These are phyloP conservation scores for Grammothele lineata DNA, from an alignment of 768 basidiomycete species.

Conservation along the genomic window DNA sequence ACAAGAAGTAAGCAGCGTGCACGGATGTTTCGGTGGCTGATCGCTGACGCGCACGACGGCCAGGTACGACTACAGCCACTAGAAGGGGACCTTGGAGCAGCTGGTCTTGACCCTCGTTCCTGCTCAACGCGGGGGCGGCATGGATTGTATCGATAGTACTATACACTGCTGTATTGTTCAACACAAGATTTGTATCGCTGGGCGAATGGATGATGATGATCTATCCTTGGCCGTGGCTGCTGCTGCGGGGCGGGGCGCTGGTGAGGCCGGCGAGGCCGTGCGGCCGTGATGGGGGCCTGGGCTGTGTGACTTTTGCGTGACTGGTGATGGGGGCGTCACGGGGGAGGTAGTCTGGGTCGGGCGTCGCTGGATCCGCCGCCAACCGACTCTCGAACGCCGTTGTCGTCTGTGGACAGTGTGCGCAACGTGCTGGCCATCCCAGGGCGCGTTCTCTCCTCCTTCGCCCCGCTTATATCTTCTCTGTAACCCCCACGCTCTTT, in stretches of 20 bases:
- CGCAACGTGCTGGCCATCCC: conserved; percentile 29
- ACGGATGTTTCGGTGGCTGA: conserved; percentile 4
- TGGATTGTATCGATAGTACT: conserved; percentile 14
- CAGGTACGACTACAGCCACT: conserved; percentile 49
- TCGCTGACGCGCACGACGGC: neutral
- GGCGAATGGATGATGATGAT: neutral
- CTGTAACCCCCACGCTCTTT: conserved; percentile 23
- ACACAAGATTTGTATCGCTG: neutral
- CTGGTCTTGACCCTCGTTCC: neutral
- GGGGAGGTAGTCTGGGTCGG: neutral
- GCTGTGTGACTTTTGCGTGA: conserved; percentile 8
- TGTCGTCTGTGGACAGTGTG: conserved; percentile 19
- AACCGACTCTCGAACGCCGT: conserved; percentile 3
- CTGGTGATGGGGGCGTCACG: conserved; percentile 10
- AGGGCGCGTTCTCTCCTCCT: conserved; percentile 18
- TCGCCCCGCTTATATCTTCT: conserved; percentile 3
- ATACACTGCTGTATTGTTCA: conserved; percentile 13
- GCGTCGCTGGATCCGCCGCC: neutral
- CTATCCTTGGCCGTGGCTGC: neutral
- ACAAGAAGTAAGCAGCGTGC: conserved; percentile 57
- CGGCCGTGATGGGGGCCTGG: conserved; percentile 3
- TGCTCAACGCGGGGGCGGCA: conserved; percentile 7
- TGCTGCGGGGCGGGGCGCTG: neutral
- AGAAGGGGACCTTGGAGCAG: conserved; percentile 1
- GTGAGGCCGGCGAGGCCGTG: neutral